Base-by-base conservation (phyloP, 192 early-diverging fungal genomes). In the Jimgerdemannia flammicorona region DNA sequence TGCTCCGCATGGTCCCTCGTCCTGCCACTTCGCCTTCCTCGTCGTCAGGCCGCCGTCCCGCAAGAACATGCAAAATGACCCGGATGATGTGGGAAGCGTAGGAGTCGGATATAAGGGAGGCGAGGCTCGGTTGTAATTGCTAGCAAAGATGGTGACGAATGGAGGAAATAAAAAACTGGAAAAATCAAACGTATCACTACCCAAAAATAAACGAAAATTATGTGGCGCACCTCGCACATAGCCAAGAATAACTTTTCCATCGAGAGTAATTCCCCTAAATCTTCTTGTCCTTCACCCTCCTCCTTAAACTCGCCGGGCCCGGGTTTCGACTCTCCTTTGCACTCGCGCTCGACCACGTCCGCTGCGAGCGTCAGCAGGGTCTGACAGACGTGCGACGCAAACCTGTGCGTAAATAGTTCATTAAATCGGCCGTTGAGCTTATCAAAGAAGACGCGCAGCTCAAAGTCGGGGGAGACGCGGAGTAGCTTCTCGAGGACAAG, bases 381-480 rank as follows among this genome's bases (percentile, higher is more conserved):
- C 85, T 97, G 95, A 68, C 90, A 88, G 0, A 95, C 94, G 74
- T 97, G 95, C 1, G 94, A 96, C 3, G 93, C 94, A 76, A 93
- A 96, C 69, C 90, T 92, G 76, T 97, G 94, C 18, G 89, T 85
- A 43, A 94, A 93, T 59, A 97, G 83, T 70, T 89, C 86, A 17
- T 20, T 44, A 71, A 54, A 67, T 44, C 87, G 84, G 71, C 89
- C 88, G 59, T 84, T 84, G 20, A 90, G 77, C 44, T 84, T 77
- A 71, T 87, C 82, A 74, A 92, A 85, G 72, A 94, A 92, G 19
- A 90, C 84, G 39, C 93, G 88, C 20, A 95, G 81, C 76, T 94
- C 93, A 73, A 90, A 89, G 75, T 93, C 91, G 71, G 87, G 84
- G 1, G 94, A 91, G 9, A 88, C 77, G 54, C 86, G 79, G 10